phyloP scores from a whole-genome alignment of 768 basidiomycete genomes.

The Mycena galericulata region DNA sequence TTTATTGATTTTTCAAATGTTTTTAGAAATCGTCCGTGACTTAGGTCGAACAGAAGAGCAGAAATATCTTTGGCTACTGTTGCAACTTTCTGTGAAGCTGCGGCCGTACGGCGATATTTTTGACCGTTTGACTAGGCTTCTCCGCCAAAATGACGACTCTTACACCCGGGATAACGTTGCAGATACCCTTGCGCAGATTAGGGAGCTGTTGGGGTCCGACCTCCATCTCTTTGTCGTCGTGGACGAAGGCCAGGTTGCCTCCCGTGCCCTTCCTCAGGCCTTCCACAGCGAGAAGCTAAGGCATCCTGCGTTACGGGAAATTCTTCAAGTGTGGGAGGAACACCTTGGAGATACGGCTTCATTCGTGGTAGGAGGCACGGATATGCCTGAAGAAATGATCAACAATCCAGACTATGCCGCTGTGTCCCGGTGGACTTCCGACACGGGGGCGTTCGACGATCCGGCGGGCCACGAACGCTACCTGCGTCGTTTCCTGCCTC shows the following conservation, averaged over 20 bases:
- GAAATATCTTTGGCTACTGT: constrained; percentile 19
- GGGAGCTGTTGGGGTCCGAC: neutral
- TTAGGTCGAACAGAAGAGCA: constrained; percentile 9
- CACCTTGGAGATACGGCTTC: neutral
- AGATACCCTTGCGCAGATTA: neutral
- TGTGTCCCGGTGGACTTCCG: constrained; percentile 1
- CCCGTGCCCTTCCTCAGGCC: neutral
- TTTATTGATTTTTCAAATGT: constrained; percentile 20
- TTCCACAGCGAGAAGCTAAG: neutral
- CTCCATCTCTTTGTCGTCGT: neutral
- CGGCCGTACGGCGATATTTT: neutral
- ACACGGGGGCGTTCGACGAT: constrained; percentile 26
- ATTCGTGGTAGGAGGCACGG: neutral
- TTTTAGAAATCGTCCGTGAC: constrained; percentile 8
- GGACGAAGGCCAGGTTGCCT: neutral
- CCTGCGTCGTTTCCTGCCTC: constrained; percentile 24
- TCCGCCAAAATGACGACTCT: neutral
- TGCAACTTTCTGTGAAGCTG: constrained; percentile 8
- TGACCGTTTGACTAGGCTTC: neutral
- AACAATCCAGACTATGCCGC: neutral
- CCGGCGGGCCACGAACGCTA: constrained; percentile 2
- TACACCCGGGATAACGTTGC: neutral
- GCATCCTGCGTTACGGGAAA: neutral
- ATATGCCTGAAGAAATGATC: too few species aligned
- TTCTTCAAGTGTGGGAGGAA: neutral